Conservation (phyloP, 148 eudicot genomes). For the Amaranthus cruentus region DNA sequence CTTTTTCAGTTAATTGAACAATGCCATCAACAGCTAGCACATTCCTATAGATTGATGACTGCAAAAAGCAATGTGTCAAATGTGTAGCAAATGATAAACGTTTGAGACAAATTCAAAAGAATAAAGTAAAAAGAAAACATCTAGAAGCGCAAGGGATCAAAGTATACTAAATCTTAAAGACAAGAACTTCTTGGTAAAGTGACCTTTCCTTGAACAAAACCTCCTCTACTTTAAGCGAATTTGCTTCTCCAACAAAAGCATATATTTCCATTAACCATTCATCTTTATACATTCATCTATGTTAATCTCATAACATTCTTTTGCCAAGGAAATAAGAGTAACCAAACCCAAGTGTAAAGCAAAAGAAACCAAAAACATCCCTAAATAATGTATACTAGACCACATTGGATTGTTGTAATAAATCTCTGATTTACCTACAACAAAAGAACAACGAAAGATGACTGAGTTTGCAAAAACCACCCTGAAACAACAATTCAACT, state of each 20-base stretch:
- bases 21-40: slow-evolving; percentile 96
- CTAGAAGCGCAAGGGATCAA: no score
- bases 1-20: slow-evolving; percentile 86
- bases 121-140: slow-evolving; percentile 5
- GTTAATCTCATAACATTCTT: background rate
- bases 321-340: no score
- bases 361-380: slow-evolving; percentile 7
- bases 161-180: no score
- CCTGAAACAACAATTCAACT: background rate
- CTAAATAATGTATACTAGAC: slow-evolving; percentile 61
- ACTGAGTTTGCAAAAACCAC: no score
- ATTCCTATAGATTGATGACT: slow-evolving; percentile 79
- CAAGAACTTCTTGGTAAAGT: slow-evolving; percentile 18
- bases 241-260: slow-evolving; percentile 68
- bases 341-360: no score
- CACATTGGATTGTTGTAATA: slow-evolving; percentile 98
- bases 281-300: background rate
- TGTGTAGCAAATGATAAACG: background rate
- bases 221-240: slow-evolving; percentile 77
- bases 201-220: slow-evolving; percentile 71
- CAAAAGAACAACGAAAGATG: slow-evolving; percentile 22
- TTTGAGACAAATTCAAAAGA: background rate
- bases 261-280: background rate
- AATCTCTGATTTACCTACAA: slow-evolving; percentile 44
- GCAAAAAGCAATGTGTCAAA: slow-evolving; percentile 26